These are phyloP conservation scores for Misopates orontium DNA, from an alignment of 257 asterid species.

Conservation along the genomic window DNA sequence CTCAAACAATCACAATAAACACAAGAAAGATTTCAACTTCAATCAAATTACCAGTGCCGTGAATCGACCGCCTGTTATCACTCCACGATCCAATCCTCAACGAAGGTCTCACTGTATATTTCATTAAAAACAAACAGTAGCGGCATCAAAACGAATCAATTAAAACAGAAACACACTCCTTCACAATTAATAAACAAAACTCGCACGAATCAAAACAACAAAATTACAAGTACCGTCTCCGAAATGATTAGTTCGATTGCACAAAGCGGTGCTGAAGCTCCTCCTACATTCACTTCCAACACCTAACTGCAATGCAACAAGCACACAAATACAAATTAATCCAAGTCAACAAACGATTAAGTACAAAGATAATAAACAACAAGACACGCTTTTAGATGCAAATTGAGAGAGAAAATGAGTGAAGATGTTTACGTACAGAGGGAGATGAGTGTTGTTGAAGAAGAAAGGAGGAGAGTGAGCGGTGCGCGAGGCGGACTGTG, in stretches of 20 bases:
- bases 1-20: constrained; percentile 8
- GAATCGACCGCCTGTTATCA: constrained; percentile 48
- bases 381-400: neutral
- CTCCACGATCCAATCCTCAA: constrained; percentile 29
- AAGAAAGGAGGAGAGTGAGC: constrained; percentile 30
- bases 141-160: constrained; percentile 11
- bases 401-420: neutral
- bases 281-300: constrained; percentile 42
- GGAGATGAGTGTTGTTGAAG: constrained; percentile 28
- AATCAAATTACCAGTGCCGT: constrained; percentile 58
- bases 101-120: constrained; percentile 30
- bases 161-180: neutral
- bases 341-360: neutral
- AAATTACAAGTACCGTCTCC: constrained; percentile 48
- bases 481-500: constrained; percentile 31
- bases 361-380: neutral
- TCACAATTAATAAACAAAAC: neutral
- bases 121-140: constrained; percentile 11
- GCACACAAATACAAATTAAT: neutral
- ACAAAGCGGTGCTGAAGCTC: constrained; percentile 40
- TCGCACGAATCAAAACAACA: too few species aligned
- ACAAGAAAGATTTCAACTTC: neutral
- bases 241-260: constrained; percentile 39
- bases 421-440: constrained; percentile 17
- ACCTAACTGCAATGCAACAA: constrained; percentile 44